These are phyloP conservation scores for Rosa hybrid DNA, from an alignment of 331 rosid species.

Conservation along the genomic window DNA sequence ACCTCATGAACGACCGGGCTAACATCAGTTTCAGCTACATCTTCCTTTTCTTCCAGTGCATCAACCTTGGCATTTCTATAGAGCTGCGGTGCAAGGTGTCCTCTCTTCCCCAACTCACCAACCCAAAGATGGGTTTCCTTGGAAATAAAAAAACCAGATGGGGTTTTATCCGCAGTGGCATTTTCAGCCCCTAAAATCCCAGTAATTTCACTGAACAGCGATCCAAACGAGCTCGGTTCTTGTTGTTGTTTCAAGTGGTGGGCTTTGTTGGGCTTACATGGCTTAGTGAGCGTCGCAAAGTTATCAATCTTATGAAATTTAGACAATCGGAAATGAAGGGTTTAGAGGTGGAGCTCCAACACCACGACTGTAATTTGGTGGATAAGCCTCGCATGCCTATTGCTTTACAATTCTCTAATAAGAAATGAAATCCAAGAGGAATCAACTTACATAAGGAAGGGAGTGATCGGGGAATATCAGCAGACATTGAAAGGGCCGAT, in stretches of 20 bases:
- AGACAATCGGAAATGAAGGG: constrained; percentile 26
- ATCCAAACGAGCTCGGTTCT: constrained; percentile 31
- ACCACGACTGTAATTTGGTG: constrained; percentile 27
- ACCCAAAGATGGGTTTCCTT: neutral
- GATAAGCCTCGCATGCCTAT: constrained; percentile 47
- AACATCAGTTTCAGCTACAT: constrained; percentile 42
- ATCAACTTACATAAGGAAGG: neutral
- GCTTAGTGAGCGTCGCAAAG: constrained; percentile 37
- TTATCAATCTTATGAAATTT: constrained; percentile 27
- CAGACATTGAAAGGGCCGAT: constrained; percentile 47
- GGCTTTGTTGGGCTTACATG: constrained; percentile 32
- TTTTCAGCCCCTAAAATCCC: constrained; percentile 61
- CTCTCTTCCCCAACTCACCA: neutral
- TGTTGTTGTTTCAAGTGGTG: constrained; percentile 21
- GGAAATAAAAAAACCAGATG: constrained; percentile 42
- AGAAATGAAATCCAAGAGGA: neutral
- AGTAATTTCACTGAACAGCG: constrained; percentile 66
- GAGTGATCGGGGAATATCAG: constrained; percentile 9
- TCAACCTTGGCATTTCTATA: too few species aligned
- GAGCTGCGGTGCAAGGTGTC: neutral
- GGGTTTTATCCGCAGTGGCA: constrained; percentile 20
- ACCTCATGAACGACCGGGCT: constrained; percentile 56
- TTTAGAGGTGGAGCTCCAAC: constrained; percentile 18
- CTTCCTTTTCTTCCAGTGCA: constrained; percentile 27
- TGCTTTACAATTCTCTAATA: neutral